phyloP scores from a whole-genome alignment of 345 rosid species.

The Physaria fendleri region DNA sequence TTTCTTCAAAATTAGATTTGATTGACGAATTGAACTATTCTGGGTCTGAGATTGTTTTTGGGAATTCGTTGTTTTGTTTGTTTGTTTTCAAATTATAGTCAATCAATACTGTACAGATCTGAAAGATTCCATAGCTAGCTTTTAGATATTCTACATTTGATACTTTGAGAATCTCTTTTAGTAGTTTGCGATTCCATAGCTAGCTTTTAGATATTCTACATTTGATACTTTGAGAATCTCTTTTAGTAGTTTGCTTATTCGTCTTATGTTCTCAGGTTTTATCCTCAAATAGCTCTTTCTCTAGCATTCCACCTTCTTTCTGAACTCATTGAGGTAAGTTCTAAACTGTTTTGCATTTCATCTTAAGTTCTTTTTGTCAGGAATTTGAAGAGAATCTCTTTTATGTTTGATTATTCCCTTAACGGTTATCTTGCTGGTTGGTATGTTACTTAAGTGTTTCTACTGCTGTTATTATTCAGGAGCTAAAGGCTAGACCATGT shows the following conservation, averaged over 20 bases:
- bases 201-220: constrained; percentile 6
- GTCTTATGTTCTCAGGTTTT: constrained; percentile 50
- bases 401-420: neutral
- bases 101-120: neutral
- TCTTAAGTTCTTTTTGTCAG: neutral
- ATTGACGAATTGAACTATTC: neutral
- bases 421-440: neutral
- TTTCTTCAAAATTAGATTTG: neutral
- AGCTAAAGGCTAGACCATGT: constrained; percentile 53
- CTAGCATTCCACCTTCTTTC: constrained; percentile 58
- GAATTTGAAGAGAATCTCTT: neutral
- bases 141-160: constrained; percentile 11
- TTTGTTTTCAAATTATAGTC: neutral
- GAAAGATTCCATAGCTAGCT: neutral
- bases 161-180: constrained; percentile 15
- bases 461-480: constrained; percentile 32
- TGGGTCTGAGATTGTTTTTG: neutral
- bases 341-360: neutral
- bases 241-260: neutral
- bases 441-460: neutral
- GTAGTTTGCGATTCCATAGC: neutral
- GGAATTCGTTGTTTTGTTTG: neutral
- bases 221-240: constrained; percentile 21
- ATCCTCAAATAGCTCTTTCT: constrained; percentile 70
- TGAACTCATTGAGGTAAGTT: constrained; percentile 70